A percentile compares a stretch with the other conserved stretches of the same genome.
These are phyloP conservation scores for Tirmania nivea DNA, from an alignment of 495 filamentous ascomycete species.

Conservation along the genomic window DNA sequence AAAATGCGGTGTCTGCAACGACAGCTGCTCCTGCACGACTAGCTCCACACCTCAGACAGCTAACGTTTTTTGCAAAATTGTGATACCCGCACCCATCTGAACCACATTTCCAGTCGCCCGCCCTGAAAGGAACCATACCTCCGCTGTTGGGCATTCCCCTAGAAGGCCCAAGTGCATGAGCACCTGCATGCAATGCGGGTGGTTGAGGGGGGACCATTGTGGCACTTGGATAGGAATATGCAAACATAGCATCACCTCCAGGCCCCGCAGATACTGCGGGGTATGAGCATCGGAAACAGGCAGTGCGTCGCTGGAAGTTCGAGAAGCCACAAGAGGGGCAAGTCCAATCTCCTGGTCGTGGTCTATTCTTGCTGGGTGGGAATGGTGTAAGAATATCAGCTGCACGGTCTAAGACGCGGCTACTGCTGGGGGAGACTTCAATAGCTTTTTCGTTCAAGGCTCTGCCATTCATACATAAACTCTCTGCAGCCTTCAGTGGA, in stretches of 20 bases:
- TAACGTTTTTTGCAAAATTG: slow-evolving; percentile 98
- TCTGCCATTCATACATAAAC: slow-evolving; percentile 95
- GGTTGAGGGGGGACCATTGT: slow-evolving; percentile 60
- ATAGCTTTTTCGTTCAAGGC: slow-evolving; percentile 97
- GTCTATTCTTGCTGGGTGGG: slow-evolving; percentile 93
- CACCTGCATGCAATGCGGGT: slow-evolving; percentile 54
- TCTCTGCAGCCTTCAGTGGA: slow-evolving; percentile 57
- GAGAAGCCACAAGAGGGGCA: slow-evolving; percentile 85
- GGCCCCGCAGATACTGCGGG: slow-evolving; percentile 67
- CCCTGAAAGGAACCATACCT: slow-evolving; percentile 87
- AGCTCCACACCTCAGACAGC: slow-evolving; percentile 85
- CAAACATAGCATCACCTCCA: slow-evolving; percentile 45
- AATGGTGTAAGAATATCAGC: slow-evolving; percentile 90
- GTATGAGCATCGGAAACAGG: slow-evolving; percentile 97
- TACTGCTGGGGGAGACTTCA: slow-evolving; percentile 91
- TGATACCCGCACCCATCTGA: slow-evolving; percentile 96
- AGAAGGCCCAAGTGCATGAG: slow-evolving; percentile 32
- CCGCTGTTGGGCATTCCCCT: slow-evolving; percentile 23
- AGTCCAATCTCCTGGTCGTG: slow-evolving; percentile 93
- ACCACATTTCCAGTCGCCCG: slow-evolving; percentile 97
- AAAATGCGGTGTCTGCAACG: slow-evolving; percentile 80
- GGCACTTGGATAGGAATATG: slow-evolving; percentile 52
- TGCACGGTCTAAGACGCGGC: slow-evolving; percentile 81
- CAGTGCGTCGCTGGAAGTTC: slow-evolving; percentile 93
- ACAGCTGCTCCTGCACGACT: slow-evolving; percentile 83